Evolutionary conservation across 164 flowering plant genomes (phyloP), one percentile per base, ranked within the genome.

Genomic region (Akebia trifoliata): DNA sequence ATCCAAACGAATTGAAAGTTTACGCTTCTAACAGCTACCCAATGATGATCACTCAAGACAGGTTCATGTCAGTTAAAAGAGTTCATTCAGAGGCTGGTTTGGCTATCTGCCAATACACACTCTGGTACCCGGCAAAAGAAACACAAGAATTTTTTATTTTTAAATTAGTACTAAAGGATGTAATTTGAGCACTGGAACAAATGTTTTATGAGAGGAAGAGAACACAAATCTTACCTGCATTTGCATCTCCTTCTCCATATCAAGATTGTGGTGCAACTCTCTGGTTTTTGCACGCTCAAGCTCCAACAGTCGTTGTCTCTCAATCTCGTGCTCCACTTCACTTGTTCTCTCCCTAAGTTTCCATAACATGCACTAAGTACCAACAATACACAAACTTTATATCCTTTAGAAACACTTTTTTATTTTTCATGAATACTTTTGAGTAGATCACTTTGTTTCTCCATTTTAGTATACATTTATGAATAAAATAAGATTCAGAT

Each of bases 241-340:
- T 72, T 80, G 91, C 71, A 78, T 79, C 76, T 91, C 97, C 74
- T 78, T 91, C 71, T 91, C 97, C 78, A 91, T 60, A 22, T 91
- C 97, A 66, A 91, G 92, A 65, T 71, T 81, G 69, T 84, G 76
- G 15, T 81, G 87, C 59, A 91, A 70, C 68, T 91, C 97, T 72
- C 91, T 80, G 18, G 96, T 87, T 69, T 77, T 91, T 24, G 90
- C 82, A 66, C 88, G 86, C 72, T 87, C 97, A 53, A 76, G 65
- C 65, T 91, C 97, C 62, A 91, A 78, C 54, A 76, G 37, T 31
- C 68, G 79, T 63, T 86, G 91, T 64, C 96, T 79, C 71, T 91
- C 94, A 57, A 86, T 79, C 70, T 91, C 96, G 69, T 64, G 86
- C 69, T 87, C 94, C 31, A 51, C 61, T 78, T 86, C 91, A 64